Evolutionary conservation across 2,329 filamentous ascomycete genomes (phyloP).

Genomic region (Beauveria caledonica): DNA sequence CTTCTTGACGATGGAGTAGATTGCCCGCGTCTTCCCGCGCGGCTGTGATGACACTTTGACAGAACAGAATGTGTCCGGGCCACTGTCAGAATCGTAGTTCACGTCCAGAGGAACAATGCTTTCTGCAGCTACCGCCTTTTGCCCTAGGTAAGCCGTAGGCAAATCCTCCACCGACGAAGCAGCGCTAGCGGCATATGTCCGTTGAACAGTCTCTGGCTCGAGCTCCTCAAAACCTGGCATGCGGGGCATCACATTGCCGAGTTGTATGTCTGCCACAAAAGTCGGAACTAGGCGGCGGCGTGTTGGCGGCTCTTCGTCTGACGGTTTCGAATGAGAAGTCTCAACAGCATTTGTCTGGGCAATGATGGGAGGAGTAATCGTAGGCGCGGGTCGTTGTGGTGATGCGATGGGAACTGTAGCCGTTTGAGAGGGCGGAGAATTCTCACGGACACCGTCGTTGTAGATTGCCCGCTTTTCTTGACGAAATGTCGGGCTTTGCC

Average conservation of each 20-base stretch:
- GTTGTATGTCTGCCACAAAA: conserved; percentile 17
- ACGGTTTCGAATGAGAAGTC: neutral
- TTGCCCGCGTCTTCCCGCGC: conserved; percentile 37
- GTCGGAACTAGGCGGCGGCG: conserved; percentile 21
- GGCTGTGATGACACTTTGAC: conserved; percentile 16
- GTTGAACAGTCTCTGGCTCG: neutral
- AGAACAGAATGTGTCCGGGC: neutral
- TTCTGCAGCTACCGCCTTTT: conserved; percentile 20
- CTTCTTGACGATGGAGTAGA: conserved; percentile 32
- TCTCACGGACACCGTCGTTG: neutral
- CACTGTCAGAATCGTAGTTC: neutral
- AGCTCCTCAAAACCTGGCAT: conserved; percentile 7
- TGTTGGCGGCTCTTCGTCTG: conserved; percentile 14
- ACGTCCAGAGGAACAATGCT: conserved; percentile 12
- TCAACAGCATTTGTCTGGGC: neutral
- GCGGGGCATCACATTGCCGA: conserved; percentile 8
- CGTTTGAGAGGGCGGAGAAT: neutral
- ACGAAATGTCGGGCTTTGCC: conserved; percentile 41
- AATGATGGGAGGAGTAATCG: neutral
- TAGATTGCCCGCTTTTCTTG: neutral
- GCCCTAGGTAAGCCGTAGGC: conserved; percentile 28
- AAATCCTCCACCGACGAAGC: conserved; percentile 11
- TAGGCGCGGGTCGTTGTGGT: neutral
- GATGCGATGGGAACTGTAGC: neutral
- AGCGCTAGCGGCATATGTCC: neutral